Evolutionary conservation across 2,329 filamentous ascomycete genomes (phyloP).

Genomic region (Daldinia eschscholtzii): DNA sequence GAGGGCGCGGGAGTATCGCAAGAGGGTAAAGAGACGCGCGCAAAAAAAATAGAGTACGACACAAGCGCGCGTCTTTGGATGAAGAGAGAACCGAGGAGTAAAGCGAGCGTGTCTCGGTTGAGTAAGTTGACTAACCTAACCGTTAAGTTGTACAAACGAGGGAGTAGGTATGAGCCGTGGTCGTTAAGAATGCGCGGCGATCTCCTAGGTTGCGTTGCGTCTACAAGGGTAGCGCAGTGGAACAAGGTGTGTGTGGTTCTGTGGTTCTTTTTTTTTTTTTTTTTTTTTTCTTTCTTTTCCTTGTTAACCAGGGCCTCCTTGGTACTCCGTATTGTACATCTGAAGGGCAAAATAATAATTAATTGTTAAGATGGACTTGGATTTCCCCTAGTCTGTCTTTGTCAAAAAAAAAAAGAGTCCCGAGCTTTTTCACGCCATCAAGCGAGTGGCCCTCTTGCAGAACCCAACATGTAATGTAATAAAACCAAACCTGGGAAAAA

Average conservation of each 20-base stretch:
- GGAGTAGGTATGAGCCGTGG: slow-evolving; percentile 43
- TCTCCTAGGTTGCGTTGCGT: slow-evolving; percentile 51
- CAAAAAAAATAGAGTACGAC: slow-evolving; percentile 44
- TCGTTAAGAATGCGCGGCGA: slow-evolving; percentile 45
- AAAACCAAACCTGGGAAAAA: slow-evolving; percentile 6
- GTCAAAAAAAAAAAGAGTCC: slow-evolving; percentile 26
- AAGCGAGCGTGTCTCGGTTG: slow-evolving; percentile 48
- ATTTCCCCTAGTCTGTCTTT: slow-evolving; percentile 35
- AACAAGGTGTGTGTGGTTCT: slow-evolving; percentile 32
- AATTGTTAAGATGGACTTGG: slow-evolving; percentile 35
- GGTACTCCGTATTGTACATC: slow-evolving; percentile 34
- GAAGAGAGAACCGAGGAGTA: slow-evolving; percentile 44
- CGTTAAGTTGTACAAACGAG: slow-evolving; percentile 49
- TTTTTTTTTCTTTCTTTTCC: slow-evolving; percentile 18
- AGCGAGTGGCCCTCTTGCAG: slow-evolving; percentile 34
- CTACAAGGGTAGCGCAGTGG: slow-evolving; percentile 44
- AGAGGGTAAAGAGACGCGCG: slow-evolving; percentile 51
- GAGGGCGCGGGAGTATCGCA: slow-evolving; percentile 46
- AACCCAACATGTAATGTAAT: slow-evolving; percentile 19
- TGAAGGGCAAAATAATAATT: slow-evolving; percentile 35
- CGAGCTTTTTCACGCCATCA: slow-evolving; percentile 34
- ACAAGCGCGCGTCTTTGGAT: slow-evolving; percentile 56
- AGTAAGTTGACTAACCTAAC: slow-evolving; percentile 37
- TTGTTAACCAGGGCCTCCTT: slow-evolving; percentile 39
- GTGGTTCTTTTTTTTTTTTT: slow-evolving; percentile 8